phyloP scores from a whole-genome alignment of 1,139 yeast species.

The Kodamaea fungicola region DNA sequence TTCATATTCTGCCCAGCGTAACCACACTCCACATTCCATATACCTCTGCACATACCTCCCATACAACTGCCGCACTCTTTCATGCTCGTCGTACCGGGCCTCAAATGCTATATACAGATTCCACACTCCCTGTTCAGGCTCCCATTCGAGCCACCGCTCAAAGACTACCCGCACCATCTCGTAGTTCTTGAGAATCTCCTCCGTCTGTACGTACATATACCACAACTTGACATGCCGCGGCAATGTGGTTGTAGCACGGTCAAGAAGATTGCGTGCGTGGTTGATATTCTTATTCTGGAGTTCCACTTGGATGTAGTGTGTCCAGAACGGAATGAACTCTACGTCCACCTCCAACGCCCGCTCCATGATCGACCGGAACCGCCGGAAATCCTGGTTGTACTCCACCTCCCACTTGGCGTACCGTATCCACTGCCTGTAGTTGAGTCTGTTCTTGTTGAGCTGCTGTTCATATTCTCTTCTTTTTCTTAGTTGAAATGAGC shows the following conservation, averaged over 20 bases:
- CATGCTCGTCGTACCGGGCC: slow-evolving; percentile 57
- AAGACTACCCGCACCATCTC: slow-evolving; percentile 63
- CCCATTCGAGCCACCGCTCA: slow-evolving; percentile 81
- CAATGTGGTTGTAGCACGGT: slow-evolving; percentile 68
- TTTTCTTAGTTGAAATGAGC: slow-evolving; percentile 70
- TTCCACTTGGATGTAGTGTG: slow-evolving; percentile 77
- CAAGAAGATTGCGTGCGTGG: slow-evolving; percentile 84
- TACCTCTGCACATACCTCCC: slow-evolving; percentile 52
- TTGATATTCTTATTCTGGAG: slow-evolving; percentile 68
- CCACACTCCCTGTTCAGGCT: slow-evolving; percentile 67
- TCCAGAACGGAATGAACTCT: slow-evolving; percentile 80
- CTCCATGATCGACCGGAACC: slow-evolving; percentile 85
- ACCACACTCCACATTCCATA: slow-evolving; percentile 62
- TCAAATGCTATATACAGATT: slow-evolving; percentile 72
- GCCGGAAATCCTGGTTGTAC: slow-evolving; percentile 63
- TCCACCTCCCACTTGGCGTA: slow-evolving; percentile 88
- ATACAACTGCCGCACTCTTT: slow-evolving; percentile 56
- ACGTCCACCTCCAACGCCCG: slow-evolving; percentile 78
- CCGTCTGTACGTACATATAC: slow-evolving; percentile 79
- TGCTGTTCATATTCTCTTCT: slow-evolving; percentile 85
- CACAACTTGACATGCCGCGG: slow-evolving; percentile 85
- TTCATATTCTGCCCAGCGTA: slow-evolving; percentile 41
- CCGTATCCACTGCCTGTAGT: slow-evolving; percentile 86
- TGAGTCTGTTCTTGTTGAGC: slow-evolving; percentile 73
- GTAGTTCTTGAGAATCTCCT: slow-evolving; percentile 70